These are phyloP conservation scores for Chytriomyces hyalinus DNA, from an alignment of 192 early-diverging fungal species.

Conservation along the genomic window DNA sequence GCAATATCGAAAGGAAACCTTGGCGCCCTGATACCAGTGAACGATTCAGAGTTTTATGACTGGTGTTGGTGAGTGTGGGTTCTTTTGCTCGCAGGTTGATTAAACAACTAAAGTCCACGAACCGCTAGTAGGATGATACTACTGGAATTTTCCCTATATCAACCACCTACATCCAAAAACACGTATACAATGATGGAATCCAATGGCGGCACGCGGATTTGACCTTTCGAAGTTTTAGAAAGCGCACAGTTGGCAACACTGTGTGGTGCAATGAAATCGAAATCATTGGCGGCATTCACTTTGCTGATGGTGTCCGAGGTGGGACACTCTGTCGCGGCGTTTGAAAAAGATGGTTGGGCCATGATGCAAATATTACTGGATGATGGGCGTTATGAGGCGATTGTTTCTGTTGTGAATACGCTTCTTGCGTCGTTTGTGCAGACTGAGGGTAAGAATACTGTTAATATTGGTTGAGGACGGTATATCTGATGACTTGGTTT, in stretches of 20 bases:
- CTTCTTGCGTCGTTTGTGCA: constrained; percentile 32
- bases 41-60: constrained; percentile 41
- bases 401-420: constrained; percentile 28
- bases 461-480: neutral
- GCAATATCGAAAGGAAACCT: constrained; percentile 27
- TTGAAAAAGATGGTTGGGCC: constrained; percentile 45
- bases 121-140: constrained; percentile 32
- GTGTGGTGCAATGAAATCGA: constrained; percentile 35
- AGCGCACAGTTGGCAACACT: constrained; percentile 45
- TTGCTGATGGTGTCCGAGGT: constrained; percentile 49
- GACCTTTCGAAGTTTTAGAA: constrained; percentile 39
- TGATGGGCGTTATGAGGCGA: constrained; percentile 11
- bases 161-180: constrained; percentile 32
- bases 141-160: constrained; percentile 37
- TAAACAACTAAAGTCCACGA: too few species aligned
- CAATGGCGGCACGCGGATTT: neutral
- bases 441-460: constrained; percentile 11
- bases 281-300: constrained; percentile 43
- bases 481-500: neutral
- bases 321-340: constrained; percentile 38
- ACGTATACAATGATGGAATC: constrained; percentile 42
- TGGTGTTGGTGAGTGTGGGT: constrained; percentile 45
- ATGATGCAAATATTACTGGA: constrained; percentile 39
- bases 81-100: constrained; percentile 1
- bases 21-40: constrained; percentile 2